phyloP scores from a whole-genome alignment of 192 early-diverging fungal genomes.

The Chytriomyces sp. region DNA sequence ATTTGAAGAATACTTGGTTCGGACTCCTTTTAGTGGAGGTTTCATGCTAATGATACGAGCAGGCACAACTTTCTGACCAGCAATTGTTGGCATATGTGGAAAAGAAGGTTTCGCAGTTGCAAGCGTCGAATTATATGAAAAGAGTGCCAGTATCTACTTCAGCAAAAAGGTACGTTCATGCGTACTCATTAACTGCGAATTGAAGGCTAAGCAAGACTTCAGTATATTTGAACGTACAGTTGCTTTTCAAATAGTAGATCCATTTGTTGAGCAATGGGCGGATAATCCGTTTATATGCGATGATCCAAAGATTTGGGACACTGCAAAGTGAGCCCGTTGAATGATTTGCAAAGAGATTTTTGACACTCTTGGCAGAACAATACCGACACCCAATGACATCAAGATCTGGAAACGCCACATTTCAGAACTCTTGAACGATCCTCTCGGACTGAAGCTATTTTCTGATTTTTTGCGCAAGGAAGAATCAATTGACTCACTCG shows the following conservation, averaged over 20 bases:
- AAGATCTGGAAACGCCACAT: conserved; percentile 40
- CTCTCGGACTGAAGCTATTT: conserved; percentile 41
- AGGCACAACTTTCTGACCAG: conserved; percentile 27
- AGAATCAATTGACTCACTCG: conserved; percentile 42
- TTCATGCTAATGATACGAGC: neutral
- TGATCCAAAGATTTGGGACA: conserved; percentile 31
- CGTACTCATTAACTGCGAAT: neutral
- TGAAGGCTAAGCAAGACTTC: conserved; percentile 13
- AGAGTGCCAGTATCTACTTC: conserved; percentile 38
- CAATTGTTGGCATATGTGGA: conserved; percentile 34
- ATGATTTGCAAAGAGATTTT: neutral
- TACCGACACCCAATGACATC: conserved; percentile 35
- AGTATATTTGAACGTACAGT: conserved; percentile 8
- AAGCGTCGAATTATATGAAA: conserved; percentile 34
- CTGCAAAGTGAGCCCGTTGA: conserved; percentile 6
- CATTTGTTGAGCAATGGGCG: conserved; percentile 30
- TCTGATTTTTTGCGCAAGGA: conserved; percentile 36
- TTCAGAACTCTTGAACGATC: conserved; percentile 38
- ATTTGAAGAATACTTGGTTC: conserved; percentile 27
- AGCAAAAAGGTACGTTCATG: conserved; percentile 32
- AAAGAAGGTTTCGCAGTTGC: conserved; percentile 30
- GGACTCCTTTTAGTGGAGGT: neutral
- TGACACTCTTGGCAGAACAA: conserved; percentile 16
- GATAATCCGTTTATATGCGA: conserved; percentile 42
- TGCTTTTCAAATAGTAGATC: conserved; percentile 32